Conservation (phyloP, 805 yeast genomes). For the Brettanomyces sp. region DNA sequence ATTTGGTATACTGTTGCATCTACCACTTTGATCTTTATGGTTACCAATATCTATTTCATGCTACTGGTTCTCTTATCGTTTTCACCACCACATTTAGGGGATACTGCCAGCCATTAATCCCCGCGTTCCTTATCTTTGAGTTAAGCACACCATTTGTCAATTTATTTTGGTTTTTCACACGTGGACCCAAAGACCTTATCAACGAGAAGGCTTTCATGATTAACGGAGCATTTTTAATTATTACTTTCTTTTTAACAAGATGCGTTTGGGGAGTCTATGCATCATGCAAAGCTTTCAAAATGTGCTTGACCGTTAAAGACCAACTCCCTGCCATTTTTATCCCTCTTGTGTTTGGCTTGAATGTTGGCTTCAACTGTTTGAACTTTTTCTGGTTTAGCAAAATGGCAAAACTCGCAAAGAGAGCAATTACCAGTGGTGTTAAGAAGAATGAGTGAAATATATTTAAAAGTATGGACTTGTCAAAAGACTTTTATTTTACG, state of each 20-base stretch:
- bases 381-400: constrained; percentile 83
- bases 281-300: constrained; percentile 43
- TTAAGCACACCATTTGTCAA: constrained; percentile 92
- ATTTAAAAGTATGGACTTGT: too few species aligned
- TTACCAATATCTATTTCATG: constrained; percentile 73
- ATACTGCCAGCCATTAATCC: constrained; percentile 71
- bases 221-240: constrained; percentile 66
- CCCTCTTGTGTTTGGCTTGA: constrained; percentile 41
- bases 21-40: constrained; percentile 65
- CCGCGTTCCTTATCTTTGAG: constrained; percentile 78
- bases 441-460: neutral
- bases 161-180: constrained; percentile 81
- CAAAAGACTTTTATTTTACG: too few species aligned
- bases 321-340: constrained; percentile 41
- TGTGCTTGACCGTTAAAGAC: constrained; percentile 31
- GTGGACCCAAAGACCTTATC: constrained; percentile 60
- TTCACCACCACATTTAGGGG: constrained; percentile 59
- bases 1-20: constrained; percentile 55
- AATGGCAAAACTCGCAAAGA: constrained; percentile 63
- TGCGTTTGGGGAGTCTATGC: constrained; percentile 84
- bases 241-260: constrained; percentile 67
- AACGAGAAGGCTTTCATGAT: constrained; percentile 42
- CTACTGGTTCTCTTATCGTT: constrained; percentile 69
- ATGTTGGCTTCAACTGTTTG: constrained; percentile 53
- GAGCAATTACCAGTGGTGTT: neutral